Evolutionary conservation across 495 filamentous ascomycete species (phyloP), one percentile per base, ranked within the genome.

Genomic region (Symbiotaphrina buchneri): DNA sequence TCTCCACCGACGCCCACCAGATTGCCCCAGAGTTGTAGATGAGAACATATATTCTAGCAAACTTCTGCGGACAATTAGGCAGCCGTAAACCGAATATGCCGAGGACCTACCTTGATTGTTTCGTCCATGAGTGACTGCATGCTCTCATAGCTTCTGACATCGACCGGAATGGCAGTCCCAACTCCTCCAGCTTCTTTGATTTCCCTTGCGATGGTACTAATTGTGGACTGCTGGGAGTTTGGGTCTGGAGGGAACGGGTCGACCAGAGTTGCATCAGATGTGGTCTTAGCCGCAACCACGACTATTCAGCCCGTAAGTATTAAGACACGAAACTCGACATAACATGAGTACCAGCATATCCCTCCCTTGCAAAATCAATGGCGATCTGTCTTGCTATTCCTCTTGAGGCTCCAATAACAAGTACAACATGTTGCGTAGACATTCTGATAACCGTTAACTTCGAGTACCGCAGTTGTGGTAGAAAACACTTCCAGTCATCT

Each of bases 11-110:
- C 0, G 72, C 62, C 81, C 81, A 91, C 71, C 72, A 85, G 34
- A 91, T 84, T 0, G 81, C 80, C 16, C 81, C 80, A 0, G 73
- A 70, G 47, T 90, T 90, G 55, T 87, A 85, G 30, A 90, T 47
- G 2, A 87, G 47, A 0, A 73, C 68, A 44, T 87, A 76, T 5
- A 91, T 52, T 19, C 59, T 60, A 27, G 55, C 53, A 44, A 75
- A 74, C n/a, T 50, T 52, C 40, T 31, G 22, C 7, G 30, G 32
- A 5, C 4, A 16, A 30, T 6, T 15, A 27, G 19, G 8, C 22
- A 2, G 4, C 4, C 6, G 15, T 30, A 21, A 7, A 37, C 8
- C 17, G 15, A 14, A 19, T 16, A 2, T 16, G 8, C n/a, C n/a
- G 27, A 5, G 27, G 27, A n/a, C 37, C 22, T 36, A 59, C 60